A percentile compares a stretch with the other conserved stretches of the same genome.
Conservation (phyloP, 2,329 filamentous ascomycete genomes). For the Colletotrichum spinosum region DNA sequence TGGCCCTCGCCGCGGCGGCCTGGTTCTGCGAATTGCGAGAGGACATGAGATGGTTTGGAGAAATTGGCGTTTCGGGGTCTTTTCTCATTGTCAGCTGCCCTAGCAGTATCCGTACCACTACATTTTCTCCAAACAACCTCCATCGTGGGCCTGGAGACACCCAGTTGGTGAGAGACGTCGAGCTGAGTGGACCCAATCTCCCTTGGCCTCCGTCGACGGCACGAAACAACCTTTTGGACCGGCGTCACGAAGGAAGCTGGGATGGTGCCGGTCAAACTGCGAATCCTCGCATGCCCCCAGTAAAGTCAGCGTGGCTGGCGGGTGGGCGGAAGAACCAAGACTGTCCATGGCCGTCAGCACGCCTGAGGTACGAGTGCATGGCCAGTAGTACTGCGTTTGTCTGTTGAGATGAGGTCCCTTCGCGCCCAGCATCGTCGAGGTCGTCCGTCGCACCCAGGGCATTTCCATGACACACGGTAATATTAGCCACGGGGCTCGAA, state of each 20-base stretch:
- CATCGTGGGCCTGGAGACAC: not conserved
- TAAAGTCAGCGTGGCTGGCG: constrained; percentile 6
- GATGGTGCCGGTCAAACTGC: constrained; percentile 7
- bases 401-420: no score
- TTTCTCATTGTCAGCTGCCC: no score
- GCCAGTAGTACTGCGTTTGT: no score
- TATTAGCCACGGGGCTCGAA: constrained; percentile 10
- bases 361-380: not conserved
- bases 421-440: no score
- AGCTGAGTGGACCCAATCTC: not conserved
- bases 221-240: not conserved
- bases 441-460: not conserved
- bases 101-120: no score
- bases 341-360: constrained; percentile 3
- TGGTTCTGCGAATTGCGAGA: not conserved
- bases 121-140: no score
- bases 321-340: not conserved
- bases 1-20: constrained; percentile 10
- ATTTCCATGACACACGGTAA: constrained; percentile 29
- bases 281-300: constrained; percentile 14
- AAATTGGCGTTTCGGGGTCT: no score
- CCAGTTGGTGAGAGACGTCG: not conserved
- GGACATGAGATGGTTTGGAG: not conserved
- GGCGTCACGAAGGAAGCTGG: not conserved
- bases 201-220: not conserved